Evolutionary conservation across 2,329 filamentous ascomycete species (phyloP).

Genomic region (Fusarium circinatum): DNA sequence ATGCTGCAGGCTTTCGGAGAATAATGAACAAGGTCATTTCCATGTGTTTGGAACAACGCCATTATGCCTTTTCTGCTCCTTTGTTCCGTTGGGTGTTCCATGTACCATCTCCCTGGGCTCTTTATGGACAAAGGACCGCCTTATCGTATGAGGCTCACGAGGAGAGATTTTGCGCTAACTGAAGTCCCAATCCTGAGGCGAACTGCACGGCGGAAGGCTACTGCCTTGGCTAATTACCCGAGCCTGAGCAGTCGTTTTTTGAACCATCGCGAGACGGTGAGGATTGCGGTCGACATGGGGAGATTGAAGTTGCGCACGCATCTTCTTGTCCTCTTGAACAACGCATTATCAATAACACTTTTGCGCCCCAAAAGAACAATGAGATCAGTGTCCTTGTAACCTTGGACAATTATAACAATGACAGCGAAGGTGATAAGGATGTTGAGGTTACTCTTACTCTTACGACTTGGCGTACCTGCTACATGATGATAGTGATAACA

Average conservation of each 20-base stretch:
- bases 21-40: rapidly evolving
- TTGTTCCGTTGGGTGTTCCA: neutral
- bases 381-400: too few relatives aligned
- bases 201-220: neutral
- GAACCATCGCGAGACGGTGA: rapidly evolving
- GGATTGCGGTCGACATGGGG: too few relatives aligned
- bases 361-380: neutral
- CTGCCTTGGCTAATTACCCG: rapidly evolving
- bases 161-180: neutral
- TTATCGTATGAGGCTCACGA: neutral
- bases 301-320: neutral
- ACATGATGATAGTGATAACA: neutral
- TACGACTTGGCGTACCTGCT: too few relatives aligned
- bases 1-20: neutral
- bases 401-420: neutral
- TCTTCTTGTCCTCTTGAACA: neutral
- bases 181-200: rapidly evolving
- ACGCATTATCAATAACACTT: rapidly evolving
- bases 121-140: neutral
- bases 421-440: rapidly evolving
- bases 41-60: rapidly evolving
- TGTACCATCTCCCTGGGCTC: neutral
- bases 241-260: neutral
- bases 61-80: too few relatives aligned
- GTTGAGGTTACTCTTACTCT: too few relatives aligned